These are phyloP conservation scores for Rosa rugosa DNA, from an alignment of 306 rosid species.

Conservation along the genomic window DNA sequence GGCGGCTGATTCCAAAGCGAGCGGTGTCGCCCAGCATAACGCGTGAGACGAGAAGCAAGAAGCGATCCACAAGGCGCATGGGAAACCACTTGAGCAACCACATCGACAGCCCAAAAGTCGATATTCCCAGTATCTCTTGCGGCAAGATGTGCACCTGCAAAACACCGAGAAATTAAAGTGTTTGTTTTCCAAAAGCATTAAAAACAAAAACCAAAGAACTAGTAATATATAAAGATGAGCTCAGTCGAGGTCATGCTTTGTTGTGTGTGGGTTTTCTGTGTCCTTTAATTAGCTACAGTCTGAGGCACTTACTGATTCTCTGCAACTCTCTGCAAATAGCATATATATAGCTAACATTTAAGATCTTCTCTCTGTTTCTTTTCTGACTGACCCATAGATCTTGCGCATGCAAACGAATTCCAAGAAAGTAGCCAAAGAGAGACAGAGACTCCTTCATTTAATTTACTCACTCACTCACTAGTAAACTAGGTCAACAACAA, in stretches of 20 bases:
- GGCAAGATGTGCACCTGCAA: constrained; percentile 91
- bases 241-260: constrained; percentile 7
- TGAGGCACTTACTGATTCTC: not conserved
- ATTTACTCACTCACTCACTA: not conserved
- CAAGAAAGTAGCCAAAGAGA: constrained; percentile 43
- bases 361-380: constrained; percentile 31
- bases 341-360: constrained; percentile 15
- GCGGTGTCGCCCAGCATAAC: constrained; percentile 89
- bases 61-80: constrained; percentile 65
- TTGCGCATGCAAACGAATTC: constrained; percentile 71
- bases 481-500: constrained; percentile 6
- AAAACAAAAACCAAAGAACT: not conserved
- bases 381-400: constrained; percentile 29
- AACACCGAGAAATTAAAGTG: not conserved
- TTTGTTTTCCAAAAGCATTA: constrained; percentile 1
- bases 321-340: constrained; percentile 12
- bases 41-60: constrained; percentile 71
- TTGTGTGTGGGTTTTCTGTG: not conserved
- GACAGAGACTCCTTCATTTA: not conserved
- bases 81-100: constrained; percentile 86
- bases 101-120: constrained; percentile 94
- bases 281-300: not conserved
- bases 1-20: constrained; percentile 69
- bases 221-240: not conserved
- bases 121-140: constrained; percentile 86